Conservation (phyloP, 768 basidiomycete species). For the Lactifluus pinguis region DNA sequence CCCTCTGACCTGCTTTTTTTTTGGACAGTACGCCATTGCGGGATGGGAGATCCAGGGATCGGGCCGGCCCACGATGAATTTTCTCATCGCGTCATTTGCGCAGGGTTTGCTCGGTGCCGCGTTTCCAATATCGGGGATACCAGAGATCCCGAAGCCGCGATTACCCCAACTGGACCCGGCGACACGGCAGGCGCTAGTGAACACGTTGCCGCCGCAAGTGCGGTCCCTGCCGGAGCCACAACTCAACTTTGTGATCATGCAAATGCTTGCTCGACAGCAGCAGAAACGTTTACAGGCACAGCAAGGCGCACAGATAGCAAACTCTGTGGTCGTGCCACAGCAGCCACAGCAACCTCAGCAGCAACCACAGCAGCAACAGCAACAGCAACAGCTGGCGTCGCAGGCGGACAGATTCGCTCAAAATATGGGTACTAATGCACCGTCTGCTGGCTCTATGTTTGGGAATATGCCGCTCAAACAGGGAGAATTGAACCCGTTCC, state of each 20-base stretch:
- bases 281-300: neutral
- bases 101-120: slow-evolving; percentile 12
- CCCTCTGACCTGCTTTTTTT: neutral
- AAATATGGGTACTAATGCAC: neutral
- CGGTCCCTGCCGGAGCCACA: slow-evolving; percentile 1
- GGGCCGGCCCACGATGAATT: neutral
- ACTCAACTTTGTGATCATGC: slow-evolving; percentile 1
- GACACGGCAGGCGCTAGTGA: slow-evolving; percentile 3
- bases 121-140: slow-evolving; percentile 16
- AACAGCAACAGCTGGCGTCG: slow-evolving; percentile 3
- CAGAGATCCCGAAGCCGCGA: slow-evolving; percentile 9
- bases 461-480: slow-evolving; percentile 15
- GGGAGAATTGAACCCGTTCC: slow-evolving; percentile 17
- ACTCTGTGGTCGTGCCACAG: neutral
- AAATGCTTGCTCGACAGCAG: neutral
- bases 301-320: neutral
- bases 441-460: slow-evolving; percentile 1
- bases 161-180: neutral
- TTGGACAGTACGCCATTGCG: slow-evolving; percentile 16
- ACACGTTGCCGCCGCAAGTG: neutral
- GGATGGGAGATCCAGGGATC: slow-evolving; percentile 16
- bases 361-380: slow-evolving; percentile 9
- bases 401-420: slow-evolving; percentile 3
- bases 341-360: neutral
- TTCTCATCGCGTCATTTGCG: slow-evolving; percentile 16